Conservation (phyloP, 2,329 filamentous ascomycete species). For the Fusarium penzigii region DNA sequence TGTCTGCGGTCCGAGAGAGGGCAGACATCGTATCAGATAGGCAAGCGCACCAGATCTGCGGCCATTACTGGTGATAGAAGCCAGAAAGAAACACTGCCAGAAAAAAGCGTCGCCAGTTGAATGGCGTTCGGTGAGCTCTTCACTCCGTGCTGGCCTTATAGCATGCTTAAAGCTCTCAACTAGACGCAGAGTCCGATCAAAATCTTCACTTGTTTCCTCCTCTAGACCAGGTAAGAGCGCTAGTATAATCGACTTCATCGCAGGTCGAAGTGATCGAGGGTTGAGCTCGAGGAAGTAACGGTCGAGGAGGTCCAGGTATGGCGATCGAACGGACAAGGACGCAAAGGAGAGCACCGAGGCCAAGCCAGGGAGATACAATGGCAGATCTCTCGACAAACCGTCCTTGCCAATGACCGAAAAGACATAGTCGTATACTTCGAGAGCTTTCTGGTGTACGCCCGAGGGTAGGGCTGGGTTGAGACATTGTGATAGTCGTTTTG, state of each 20-base stretch:
- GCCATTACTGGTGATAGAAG: constrained; percentile 85
- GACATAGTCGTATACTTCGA: constrained; percentile 90
- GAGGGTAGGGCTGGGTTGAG: constrained; percentile 91
- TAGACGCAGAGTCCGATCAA: constrained; percentile 80
- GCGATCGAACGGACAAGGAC: constrained; percentile 83
- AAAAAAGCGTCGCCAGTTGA: constrained; percentile 80
- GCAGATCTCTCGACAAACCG: constrained; percentile 77
- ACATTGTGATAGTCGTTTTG: constrained; percentile 92
- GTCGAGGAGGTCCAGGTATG: constrained; percentile 83
- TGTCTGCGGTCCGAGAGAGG: constrained; percentile 39
- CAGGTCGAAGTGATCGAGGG: constrained; percentile 72
- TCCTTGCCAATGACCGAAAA: constrained; percentile 84
- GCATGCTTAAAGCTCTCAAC: constrained; percentile 75
- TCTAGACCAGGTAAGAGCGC: constrained; percentile 89
- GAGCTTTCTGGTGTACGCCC: constrained; percentile 93
- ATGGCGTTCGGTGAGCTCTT: constrained; percentile 53
- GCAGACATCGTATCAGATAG: constrained; percentile 78
- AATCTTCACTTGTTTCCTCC: constrained; percentile 96
- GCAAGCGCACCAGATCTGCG: constrained; percentile 84
- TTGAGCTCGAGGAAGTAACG: constrained; percentile 74
- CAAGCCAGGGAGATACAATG: constrained; percentile 86
- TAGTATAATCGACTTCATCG: constrained; percentile 86
- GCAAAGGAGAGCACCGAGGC: constrained; percentile 91
- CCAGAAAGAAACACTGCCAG: constrained; percentile 97
- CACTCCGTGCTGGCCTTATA: constrained; percentile 56